phyloP scores from a whole-genome alignment of 2,329 filamentous ascomycete genomes.

The Fusarium cyanostomum region DNA sequence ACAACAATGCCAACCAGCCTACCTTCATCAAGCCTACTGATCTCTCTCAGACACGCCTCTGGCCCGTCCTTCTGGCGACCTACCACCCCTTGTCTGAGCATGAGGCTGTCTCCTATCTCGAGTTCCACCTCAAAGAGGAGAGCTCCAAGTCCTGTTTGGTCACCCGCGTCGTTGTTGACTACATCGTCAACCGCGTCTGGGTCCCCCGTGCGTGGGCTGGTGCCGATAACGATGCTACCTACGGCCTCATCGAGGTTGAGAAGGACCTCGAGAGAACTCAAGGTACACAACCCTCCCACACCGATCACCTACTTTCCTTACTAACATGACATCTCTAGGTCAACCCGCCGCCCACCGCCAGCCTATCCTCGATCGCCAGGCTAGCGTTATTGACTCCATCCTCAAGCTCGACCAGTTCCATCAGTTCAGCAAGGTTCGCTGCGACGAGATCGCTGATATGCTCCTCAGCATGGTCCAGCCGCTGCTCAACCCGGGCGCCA shows the following conservation, averaged over 20 bases:
- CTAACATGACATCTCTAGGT: constrained; percentile 39
- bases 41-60: constrained; percentile 46
- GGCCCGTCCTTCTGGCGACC: constrained; percentile 50
- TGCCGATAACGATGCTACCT: constrained; percentile 48
- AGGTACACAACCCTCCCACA: constrained; percentile 36
- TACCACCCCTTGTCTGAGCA: constrained; percentile 51
- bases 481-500: constrained; percentile 49
- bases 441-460: constrained; percentile 56
- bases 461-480: constrained; percentile 51
- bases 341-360: constrained; percentile 50
- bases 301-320: neutral
- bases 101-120: constrained; percentile 54
- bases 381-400: constrained; percentile 51
- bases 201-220: constrained; percentile 52
- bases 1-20: constrained; percentile 47
- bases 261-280: constrained; percentile 49
- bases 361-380: constrained; percentile 52
- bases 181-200: constrained; percentile 55
- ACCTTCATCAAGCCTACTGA: constrained; percentile 43
- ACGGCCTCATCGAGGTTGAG: constrained; percentile 49
- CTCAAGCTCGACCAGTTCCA: constrained; percentile 46
- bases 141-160: constrained; percentile 55
- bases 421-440: constrained; percentile 45
- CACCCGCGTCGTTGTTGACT: constrained; percentile 54
- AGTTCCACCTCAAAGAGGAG: constrained; percentile 52